A percentile compares a stretch with the other conserved stretches of the same genome.
These are phyloP conservation scores for Volvox reticuliferus DNA, from an alignment of 139 green algal genomes.

Conservation along the genomic window DNA sequence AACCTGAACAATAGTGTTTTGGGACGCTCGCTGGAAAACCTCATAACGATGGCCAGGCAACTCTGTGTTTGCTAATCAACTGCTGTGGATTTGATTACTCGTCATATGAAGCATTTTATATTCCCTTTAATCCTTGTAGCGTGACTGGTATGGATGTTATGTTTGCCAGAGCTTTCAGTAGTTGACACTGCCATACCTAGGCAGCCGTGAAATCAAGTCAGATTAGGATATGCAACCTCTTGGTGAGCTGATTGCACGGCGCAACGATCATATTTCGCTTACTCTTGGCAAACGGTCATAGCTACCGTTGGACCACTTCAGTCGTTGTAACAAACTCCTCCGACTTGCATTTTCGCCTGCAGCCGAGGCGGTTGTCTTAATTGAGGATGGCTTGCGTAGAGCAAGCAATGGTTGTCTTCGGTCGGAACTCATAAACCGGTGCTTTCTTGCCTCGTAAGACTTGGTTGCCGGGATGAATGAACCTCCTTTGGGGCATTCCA, in stretches of 20 bases:
- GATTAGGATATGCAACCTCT: not conserved
- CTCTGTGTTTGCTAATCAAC: no score
- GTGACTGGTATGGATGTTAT: no score
- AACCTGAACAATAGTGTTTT: no score
- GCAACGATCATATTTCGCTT: not conserved
- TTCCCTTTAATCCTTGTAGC: no score
- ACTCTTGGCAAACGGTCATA: not conserved
- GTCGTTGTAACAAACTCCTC: not conserved
- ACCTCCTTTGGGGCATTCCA: no score
- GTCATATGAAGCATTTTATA: no score
- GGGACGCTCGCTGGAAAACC: no score
- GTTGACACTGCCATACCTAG: no score
- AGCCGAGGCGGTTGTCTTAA: not conserved
- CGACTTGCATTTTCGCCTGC: not conserved
- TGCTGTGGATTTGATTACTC: no score
- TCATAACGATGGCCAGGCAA: no score
- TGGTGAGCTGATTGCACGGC: not conserved
- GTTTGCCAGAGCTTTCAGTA: no score
- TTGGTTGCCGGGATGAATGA: not conserved
- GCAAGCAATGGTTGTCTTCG: not conserved
- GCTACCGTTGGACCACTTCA: not conserved
- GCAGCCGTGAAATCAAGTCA: not conserved
- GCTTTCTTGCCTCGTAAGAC: conserved; percentile 25
- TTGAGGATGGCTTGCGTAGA: conserved; percentile 5
- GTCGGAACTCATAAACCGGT: conserved; percentile 26